Evolutionary conservation across 1,284 basidiomycete genomes (phyloP).

Genomic region (Chondrostereum purpureum): DNA sequence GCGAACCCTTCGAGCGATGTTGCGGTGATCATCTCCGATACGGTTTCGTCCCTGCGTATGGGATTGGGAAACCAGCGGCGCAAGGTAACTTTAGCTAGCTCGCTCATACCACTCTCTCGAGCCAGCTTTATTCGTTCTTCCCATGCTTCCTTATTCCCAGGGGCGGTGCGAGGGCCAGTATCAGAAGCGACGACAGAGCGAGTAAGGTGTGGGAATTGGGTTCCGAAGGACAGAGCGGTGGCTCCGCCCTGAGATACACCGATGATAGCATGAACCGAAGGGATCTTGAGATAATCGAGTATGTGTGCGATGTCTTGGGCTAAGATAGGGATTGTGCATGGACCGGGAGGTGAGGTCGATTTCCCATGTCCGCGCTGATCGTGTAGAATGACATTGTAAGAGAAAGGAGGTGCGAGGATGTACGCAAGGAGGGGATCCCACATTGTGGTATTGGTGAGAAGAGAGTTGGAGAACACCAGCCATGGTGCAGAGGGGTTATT

Average conservation of each 20-base stretch:
- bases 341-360: conserved; percentile 6
- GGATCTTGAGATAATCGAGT: conserved; percentile 26
- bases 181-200: conserved; percentile 37
- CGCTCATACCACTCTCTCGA: conserved; percentile 29
- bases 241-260: conserved; percentile 47
- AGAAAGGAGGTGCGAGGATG: conserved; percentile 23
- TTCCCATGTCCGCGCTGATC: conserved; percentile 42
- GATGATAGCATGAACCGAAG: conserved; percentile 33
- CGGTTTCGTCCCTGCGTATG: conserved; percentile 16
- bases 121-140: conserved; percentile 31
- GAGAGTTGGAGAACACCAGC: conserved; percentile 41
- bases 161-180: conserved; percentile 34
- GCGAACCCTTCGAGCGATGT: conserved; percentile 37
- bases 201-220: conserved; percentile 22
- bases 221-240: conserved; percentile 33
- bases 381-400: conserved; percentile 39
- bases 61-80: conserved; percentile 35
- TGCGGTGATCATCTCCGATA: conserved; percentile 28
- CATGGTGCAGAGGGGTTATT: conserved; percentile 32
- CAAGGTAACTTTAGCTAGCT: conserved; percentile 32
- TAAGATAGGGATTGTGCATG: conserved; percentile 23
- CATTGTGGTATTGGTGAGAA: conserved; percentile 38
- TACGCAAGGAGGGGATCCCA: conserved; percentile 36
- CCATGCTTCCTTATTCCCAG: conserved; percentile 41
- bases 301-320: conserved; percentile 35